Base-by-base conservation (phyloP, 495 filamentous ascomycete species). In the Saxophila tyrrhenica region DNA sequence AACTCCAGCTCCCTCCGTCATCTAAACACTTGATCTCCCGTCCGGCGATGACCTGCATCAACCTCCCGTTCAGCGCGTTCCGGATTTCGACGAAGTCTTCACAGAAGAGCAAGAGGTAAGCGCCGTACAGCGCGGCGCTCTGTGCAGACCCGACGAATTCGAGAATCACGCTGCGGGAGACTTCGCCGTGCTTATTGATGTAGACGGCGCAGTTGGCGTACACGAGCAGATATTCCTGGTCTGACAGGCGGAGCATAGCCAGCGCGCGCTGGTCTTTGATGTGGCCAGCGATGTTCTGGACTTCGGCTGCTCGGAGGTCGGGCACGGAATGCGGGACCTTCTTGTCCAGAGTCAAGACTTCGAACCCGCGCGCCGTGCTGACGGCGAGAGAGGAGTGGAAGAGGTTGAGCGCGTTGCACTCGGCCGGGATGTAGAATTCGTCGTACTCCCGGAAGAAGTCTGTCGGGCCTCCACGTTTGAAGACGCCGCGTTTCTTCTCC, bases 371-470 rank as follows among this genome's bases (percentile, higher is more conserved):
- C 22, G 85, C 78, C 2, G 92, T 97, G 20, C 87, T 82, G 39
- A 99, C 87, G 23, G 92, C 87, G 24, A 99, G 85, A 51, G 85
- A 89, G 0, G 80, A 84, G 67, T 95, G 87, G 78, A 97, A 97
- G 45, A 99, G 79, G 70, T 96, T 95, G 63, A 99, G 86, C 23
- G 85, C 84, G 68, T 85, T 95, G 64, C 87, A 92, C 65, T 99
- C 92, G n/a, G 87, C 82, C 7, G 92, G 91, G 59, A 99, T 91
- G 70, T 96, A 99, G 70, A 99, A 99, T 51, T 96, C 91, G 70
- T 95, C 92, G 63, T 87, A 99, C 62, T 97, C 92, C 56, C 94
- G 83, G 81, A 96, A 97, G 66, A 91, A 92, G 62, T 97, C 92
- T 2, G 92, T 96, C 29, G 29, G 29, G 54, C 78, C 81, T 13